phyloP scores from a whole-genome alignment of 768 basidiomycete species.

The Termitomyces sp. region DNA sequence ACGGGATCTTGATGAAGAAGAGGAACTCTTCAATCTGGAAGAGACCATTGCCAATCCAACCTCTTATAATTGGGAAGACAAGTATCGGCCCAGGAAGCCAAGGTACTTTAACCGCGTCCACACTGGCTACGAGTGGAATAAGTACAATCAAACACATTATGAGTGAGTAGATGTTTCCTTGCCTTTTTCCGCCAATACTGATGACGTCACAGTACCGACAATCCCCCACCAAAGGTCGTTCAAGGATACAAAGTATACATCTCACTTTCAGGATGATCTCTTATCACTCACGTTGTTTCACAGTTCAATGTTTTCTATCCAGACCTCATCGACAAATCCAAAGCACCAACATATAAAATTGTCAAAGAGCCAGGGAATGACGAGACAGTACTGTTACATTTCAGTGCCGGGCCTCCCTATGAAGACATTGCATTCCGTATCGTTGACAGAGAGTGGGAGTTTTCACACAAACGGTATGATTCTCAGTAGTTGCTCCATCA shows the following conservation, averaged over 20 bases:
- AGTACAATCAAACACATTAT: conserved; percentile 99
- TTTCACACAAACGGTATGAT: conserved; percentile 85
- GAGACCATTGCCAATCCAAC: conserved; percentile 80
- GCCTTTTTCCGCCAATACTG: conserved; percentile 10
- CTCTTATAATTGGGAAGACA: conserved; percentile 97
- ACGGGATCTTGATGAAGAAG: conserved; percentile 91
- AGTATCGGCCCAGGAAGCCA: conserved; percentile 94
- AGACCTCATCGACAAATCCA: conserved; percentile 96
- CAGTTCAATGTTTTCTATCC: conserved; percentile 98
- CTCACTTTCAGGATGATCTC: conserved; percentile 7
- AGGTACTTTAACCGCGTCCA: conserved; percentile 98
- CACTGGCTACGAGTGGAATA: conserved; percentile 99
- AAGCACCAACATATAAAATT: conserved; percentile 95
- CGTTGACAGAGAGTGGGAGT: conserved; percentile 98
- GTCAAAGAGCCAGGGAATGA: conserved; percentile 92
- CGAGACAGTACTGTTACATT: conserved; percentile 89
- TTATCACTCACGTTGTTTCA: background rate
- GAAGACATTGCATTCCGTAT: conserved; percentile 99
- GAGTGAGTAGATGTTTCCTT: conserved; percentile 55
- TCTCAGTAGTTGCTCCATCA: conserved; percentile 4
- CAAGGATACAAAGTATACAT: conserved; percentile 86
- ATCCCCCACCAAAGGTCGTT: conserved; percentile 98
- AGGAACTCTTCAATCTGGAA: conserved; percentile 92
- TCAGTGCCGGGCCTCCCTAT: conserved; percentile 95
- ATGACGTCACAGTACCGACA: conserved; percentile 67